Base-by-base conservation (phyloP, 345 rosid species). In the Aegle marmelos region DNA sequence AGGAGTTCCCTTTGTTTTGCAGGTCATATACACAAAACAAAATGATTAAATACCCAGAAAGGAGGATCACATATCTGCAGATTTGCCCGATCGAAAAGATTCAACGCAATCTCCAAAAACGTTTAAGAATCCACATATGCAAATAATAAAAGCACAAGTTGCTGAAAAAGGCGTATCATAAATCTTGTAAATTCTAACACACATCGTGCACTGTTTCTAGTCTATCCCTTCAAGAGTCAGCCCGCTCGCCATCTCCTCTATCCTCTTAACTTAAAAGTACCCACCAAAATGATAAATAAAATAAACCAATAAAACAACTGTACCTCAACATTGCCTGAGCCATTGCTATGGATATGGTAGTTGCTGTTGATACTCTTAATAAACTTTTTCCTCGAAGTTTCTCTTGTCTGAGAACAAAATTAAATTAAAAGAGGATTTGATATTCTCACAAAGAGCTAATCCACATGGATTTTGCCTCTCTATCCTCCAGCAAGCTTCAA, bases 401-500 rank as follows among this genome's bases (percentile, higher is more conserved):
- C 89, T 82, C 70, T 58, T 62, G 10, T 54, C 74, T 30, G 24
- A 11, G 65, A 13, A 24, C 28, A 37, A 16, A 0, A 64, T 4
- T 27, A 50, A 53, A 37, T 30, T 25, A 17, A 53, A 6, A 4
- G 28, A 31, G 19, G 72, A 68, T 80, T 80, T 62, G 82, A 78
- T 19, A 53, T 82, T 84, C 78, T 57, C 25, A 19, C 21, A 64
- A 13, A 31, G 28, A 54, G 68, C 37, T 77, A 14, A 68, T 75
- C 84, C 85, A 78, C 85, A 73, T 82, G 79, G 87, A 75, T 73
- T 61, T 81, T 81, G 87, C 86, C 83, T 58, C 82, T 76, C 76
- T 78, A 73, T 72, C 79, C 53, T 66, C 84, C 87, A 70, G 56
- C 86, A 76, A 59, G 11, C 56, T 58, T 56, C 61, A 27, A 61